Conservation (phyloP, 768 basidiomycete genomes). For the Clavaria fumosa region DNA sequence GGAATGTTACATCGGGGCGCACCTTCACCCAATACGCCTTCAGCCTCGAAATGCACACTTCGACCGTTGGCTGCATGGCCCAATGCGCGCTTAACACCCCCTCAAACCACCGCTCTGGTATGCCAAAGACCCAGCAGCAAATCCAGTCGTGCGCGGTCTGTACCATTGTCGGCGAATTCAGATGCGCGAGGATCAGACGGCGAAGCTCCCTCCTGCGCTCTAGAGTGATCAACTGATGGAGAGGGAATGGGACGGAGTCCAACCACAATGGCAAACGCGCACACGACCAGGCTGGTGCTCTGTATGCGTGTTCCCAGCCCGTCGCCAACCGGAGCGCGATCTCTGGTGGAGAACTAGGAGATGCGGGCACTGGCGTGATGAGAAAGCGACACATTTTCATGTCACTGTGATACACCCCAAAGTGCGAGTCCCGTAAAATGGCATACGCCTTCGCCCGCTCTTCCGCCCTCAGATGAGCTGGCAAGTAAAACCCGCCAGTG, state of each 20-base stretch:
- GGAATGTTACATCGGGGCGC: conserved; percentile 15
- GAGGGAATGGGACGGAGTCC: no score
- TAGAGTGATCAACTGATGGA: conserved; percentile 11
- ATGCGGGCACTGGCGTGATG: conserved; percentile 10
- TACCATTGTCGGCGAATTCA: conserved; percentile 11
- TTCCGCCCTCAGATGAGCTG: conserved; percentile 12
- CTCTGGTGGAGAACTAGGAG: conserved; percentile 7
- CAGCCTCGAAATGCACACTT: conserved; percentile 14
- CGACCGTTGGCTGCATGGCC: conserved; percentile 13
- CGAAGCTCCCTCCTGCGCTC: conserved; percentile 14
- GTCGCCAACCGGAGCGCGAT: conserved; percentile 11
- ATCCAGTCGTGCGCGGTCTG: conserved; percentile 13
- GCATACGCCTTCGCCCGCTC: conserved; percentile 14
- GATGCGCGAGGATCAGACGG: conserved; percentile 9
- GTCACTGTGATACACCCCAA: conserved; percentile 16
- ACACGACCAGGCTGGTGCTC: conserved; percentile 20
- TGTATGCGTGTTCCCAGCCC: conserved; percentile 18
- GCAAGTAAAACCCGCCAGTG: conserved; percentile 18
- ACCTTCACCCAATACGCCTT: conserved; percentile 13
- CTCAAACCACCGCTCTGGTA: conserved; percentile 20
- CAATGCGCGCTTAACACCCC: conserved; percentile 16
- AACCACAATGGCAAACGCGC: conserved; percentile 19
- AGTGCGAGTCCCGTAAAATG: conserved; percentile 14
- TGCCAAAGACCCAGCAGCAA: conserved; percentile 16
- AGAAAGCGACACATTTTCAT: conserved; percentile 19